Conservation (phyloP, 139 green algal species). For the Chlorella sp. region DNA sequence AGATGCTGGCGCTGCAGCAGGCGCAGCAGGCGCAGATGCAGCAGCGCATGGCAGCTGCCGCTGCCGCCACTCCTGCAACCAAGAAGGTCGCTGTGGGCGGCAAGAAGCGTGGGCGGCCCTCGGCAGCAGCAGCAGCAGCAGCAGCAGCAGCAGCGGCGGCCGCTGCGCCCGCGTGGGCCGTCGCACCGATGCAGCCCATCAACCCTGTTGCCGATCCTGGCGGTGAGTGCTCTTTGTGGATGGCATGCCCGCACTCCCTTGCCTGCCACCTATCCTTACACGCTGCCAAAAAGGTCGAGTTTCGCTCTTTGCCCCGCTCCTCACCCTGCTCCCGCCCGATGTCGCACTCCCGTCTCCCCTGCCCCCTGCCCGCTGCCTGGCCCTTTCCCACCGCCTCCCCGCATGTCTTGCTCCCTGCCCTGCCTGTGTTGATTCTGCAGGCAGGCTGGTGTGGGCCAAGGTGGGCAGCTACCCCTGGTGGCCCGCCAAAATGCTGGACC, state of each 20-base stretch:
- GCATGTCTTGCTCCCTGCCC: not conserved
- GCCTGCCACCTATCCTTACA: not conserved
- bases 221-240: not conserved
- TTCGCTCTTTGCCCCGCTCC: not conserved
- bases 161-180: not conserved
- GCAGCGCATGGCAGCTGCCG: constrained; percentile 11
- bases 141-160: not conserved
- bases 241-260: not conserved
- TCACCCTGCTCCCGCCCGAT: not conserved
- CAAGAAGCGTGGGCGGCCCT: not conserved
- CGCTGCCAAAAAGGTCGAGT: not conserved
- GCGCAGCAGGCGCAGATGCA: constrained; percentile 22
- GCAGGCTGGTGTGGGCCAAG: constrained; percentile 48
- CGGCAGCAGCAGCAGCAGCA: not conserved
- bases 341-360: not conserved
- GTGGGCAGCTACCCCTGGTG: constrained; percentile 43
- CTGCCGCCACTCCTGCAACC: not conserved
- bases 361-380: not conserved
- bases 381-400: too few species aligned
- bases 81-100: not conserved
- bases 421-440: not conserved
- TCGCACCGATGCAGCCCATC: not conserved
- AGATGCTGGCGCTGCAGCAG: constrained; percentile 25
- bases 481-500: constrained; percentile 45
- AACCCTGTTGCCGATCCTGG: constrained; percentile 14